Evolutionary conservation across 345 rosid genomes (phyloP).

Genomic region (Gossypium mustelinum): DNA sequence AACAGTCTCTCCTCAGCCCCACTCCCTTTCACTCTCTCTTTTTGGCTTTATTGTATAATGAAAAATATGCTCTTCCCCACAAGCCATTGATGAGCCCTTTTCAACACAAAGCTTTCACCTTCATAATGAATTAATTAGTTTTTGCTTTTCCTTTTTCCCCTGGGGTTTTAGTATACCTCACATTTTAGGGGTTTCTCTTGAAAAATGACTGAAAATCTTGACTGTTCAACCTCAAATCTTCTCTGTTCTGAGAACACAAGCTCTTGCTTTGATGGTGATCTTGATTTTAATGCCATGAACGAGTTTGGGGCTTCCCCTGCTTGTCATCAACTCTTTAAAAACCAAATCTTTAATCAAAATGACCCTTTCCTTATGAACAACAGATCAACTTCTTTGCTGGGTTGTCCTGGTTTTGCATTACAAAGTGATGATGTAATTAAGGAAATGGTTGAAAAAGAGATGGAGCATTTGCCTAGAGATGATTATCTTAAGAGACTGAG

Average conservation of each 20-base stretch:
- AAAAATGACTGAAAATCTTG: conserved; percentile 51
- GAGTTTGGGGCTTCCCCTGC: conserved; percentile 28
- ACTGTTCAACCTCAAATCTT: conserved; percentile 36
- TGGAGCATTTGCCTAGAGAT: conserved; percentile 45
- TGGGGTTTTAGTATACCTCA: background rate
- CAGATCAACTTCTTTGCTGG: conserved; percentile 33
- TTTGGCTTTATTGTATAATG: conserved; percentile 19
- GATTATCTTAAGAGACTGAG: conserved; percentile 53
- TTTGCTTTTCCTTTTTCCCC: background rate
- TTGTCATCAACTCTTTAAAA: conserved; percentile 3
- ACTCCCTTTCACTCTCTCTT: conserved; percentile 16
- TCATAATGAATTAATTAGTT: background rate
- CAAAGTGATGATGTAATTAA: conserved; percentile 45
- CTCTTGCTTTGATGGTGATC: conserved; percentile 35
- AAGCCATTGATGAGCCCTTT: conserved; percentile 23
- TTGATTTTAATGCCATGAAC: conserved; percentile 21
- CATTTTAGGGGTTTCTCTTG: conserved; percentile 10
- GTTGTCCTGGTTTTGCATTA: conserved; percentile 23
- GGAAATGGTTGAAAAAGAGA: conserved; percentile 59
- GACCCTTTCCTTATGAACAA: conserved; percentile 24
- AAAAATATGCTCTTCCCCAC: conserved; percentile 22
- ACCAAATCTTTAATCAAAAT: conserved; percentile 23
- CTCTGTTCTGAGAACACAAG: conserved; percentile 43
- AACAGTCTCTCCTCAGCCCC: conserved; percentile 12
- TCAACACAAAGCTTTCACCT: conserved; percentile 25